Evolutionary conservation across 2,329 filamentous ascomycete genomes (phyloP).

Genomic region (Paecilomyces fulvus): DNA sequence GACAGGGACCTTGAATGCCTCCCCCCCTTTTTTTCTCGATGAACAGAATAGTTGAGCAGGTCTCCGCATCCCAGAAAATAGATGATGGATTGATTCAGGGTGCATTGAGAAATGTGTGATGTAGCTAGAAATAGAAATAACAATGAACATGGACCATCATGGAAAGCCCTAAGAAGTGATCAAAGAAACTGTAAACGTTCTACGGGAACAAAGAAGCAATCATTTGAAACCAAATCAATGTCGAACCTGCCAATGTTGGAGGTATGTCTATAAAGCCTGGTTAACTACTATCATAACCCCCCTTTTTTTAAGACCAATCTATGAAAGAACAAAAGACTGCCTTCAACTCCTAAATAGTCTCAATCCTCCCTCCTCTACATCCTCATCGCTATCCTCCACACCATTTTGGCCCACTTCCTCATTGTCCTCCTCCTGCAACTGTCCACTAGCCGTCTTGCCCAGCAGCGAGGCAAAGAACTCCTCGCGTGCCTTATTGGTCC

Average conservation of each 20-base stretch:
- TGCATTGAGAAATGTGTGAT: not conserved
- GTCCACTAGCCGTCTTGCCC: conserved; percentile 54
- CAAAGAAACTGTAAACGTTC: not conserved
- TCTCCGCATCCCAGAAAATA: not conserved
- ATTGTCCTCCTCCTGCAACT: conserved; percentile 51
- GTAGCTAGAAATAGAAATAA: not conserved
- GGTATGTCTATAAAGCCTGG: not conserved
- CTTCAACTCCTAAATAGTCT: conserved; percentile 21
- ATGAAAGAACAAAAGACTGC: not conserved
- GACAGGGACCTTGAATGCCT: not conserved
- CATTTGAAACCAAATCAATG: not conserved
- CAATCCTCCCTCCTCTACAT: conserved; percentile 23
- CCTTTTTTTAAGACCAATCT: not conserved
- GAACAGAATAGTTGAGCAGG: not conserved
- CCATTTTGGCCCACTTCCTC: conserved; percentile 30
- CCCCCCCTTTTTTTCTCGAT: no score
- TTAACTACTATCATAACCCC: not conserved
- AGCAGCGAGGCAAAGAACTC: conserved; percentile 66
- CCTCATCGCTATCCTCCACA: conserved; percentile 24
- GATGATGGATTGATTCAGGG: not conserved
- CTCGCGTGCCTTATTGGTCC: conserved; percentile 74
- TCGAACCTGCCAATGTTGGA: not conserved
- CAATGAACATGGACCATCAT: not conserved
- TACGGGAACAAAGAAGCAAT: not conserved
- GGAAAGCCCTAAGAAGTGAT: not conserved